phyloP scores from a whole-genome alignment of 768 basidiomycete species.

The Mycena belliarum region DNA sequence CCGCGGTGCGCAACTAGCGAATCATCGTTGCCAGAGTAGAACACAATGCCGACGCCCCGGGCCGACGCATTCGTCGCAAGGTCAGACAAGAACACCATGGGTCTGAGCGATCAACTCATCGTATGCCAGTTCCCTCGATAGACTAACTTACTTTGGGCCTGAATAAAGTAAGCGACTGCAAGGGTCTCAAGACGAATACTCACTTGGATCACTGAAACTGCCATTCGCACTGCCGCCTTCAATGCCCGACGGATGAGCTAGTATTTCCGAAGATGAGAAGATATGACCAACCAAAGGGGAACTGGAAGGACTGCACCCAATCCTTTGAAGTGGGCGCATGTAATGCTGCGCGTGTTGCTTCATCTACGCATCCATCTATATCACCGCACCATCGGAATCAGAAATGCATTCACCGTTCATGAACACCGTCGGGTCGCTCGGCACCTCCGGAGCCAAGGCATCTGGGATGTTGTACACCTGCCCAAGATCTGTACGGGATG shows the following conservation, averaged over 20 bases:
- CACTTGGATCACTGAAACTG: conserved; percentile 13
- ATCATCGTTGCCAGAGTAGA: conserved; percentile 55
- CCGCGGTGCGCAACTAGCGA: conserved; percentile 48
- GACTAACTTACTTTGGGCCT: conserved; percentile 24
- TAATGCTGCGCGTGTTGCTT: conserved; percentile 53
- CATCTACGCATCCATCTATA: conserved; percentile 34
- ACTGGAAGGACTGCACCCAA: conserved; percentile 31
- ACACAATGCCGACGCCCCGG: conserved; percentile 36
- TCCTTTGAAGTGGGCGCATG: conserved; percentile 67
- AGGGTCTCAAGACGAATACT: not conserved
- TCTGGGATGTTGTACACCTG: conserved; percentile 58
- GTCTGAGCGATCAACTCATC: conserved; percentile 27
- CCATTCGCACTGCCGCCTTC: not conserved
- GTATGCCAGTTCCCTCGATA: not conserved
- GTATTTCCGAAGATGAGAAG: not conserved
- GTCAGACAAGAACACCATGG: conserved; percentile 47
- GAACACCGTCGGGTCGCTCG: conserved; percentile 38
- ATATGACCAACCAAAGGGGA: conserved; percentile 34
- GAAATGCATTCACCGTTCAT: conserved; percentile 54
- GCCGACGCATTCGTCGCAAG: conserved; percentile 46
- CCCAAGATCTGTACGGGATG: not conserved
- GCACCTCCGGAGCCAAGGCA: conserved; percentile 54
- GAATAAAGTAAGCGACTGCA: not conserved
- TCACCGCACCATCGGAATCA: not conserved
- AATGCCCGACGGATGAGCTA: not conserved